Conservation (phyloP, 1,284 basidiomycete species). For the Athelia psychrophila region DNA sequence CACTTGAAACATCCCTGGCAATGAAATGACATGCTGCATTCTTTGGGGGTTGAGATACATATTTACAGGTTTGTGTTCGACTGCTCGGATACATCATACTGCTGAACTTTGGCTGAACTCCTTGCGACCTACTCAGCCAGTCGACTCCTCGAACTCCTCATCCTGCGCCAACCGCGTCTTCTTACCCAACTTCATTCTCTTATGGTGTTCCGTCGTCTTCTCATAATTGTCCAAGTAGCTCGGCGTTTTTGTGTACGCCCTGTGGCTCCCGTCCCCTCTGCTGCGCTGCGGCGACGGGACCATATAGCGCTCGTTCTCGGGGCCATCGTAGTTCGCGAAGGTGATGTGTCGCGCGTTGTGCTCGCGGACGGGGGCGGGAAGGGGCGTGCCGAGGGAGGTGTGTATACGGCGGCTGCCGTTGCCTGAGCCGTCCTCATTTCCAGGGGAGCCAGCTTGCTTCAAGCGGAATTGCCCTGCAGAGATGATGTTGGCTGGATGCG, state of each 20-base stretch:
- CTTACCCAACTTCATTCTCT: not conserved
- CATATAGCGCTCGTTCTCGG: not conserved
- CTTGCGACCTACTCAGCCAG: too few relatives aligned
- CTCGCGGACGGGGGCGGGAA: not conserved
- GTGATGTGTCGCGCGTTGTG: not conserved
- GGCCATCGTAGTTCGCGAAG: constrained; percentile 1
- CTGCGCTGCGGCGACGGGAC: constrained; percentile 1
- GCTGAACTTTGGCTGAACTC: too few relatives aligned
- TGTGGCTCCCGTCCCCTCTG: not conserved
- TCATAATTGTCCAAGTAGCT: not conserved
- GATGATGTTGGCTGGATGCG: not conserved
- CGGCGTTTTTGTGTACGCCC: not conserved
- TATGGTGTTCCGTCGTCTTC: not conserved
- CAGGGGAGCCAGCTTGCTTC: constrained; percentile 2
- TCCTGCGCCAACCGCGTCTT: not conserved
- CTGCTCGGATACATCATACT: too few relatives aligned
- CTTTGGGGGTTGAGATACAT: too few relatives aligned
- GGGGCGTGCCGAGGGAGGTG: not conserved
- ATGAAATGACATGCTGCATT: too few relatives aligned
- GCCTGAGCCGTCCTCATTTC: not conserved
- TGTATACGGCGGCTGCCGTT: not conserved
- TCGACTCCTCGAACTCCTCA: not conserved
- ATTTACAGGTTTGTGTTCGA: too few relatives aligned
- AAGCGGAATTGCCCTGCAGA: constrained; percentile 1
- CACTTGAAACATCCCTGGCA: too few relatives aligned